phyloP scores from a whole-genome alignment of 352 stramenopile species.

The Bremia lactucae region DNA sequence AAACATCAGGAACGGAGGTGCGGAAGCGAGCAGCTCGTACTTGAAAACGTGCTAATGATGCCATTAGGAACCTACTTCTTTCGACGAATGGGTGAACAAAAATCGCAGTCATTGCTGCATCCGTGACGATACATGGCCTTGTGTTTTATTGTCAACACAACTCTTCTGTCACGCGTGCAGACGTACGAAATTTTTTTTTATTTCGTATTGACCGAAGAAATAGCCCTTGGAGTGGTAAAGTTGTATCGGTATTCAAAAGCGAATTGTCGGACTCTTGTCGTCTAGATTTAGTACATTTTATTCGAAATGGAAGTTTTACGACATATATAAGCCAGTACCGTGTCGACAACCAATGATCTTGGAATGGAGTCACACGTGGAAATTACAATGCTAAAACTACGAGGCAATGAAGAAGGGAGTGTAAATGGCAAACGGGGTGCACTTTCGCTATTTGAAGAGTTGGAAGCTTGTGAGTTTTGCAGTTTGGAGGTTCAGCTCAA shows the following conservation, averaged over 20 bases:
- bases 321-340: slow-evolving; percentile 8
- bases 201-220: slow-evolving; percentile 26
- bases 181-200: slow-evolving; percentile 34
- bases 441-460: slow-evolving; percentile 52
- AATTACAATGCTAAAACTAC: slow-evolving; percentile 1
- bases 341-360: slow-evolving; percentile 18
- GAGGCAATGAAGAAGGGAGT: slow-evolving; percentile 9
- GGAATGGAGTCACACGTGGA: slow-evolving; percentile 14
- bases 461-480: slow-evolving; percentile 63
- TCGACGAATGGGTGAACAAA: slow-evolving; percentile 54
- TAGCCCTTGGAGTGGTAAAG: slow-evolving; percentile 42
- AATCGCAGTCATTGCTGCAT: slow-evolving; percentile 56
- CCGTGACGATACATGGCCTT: slow-evolving; percentile 48
- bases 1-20: slow-evolving; percentile 42
- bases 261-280: slow-evolving; percentile 15
- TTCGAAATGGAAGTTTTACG: slow-evolving; percentile 20
- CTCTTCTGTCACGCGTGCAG: slow-evolving; percentile 21
- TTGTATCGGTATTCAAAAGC: slow-evolving; percentile 41
- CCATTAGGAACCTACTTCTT: slow-evolving; percentile 80
- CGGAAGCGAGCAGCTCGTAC: slow-evolving; percentile 42
- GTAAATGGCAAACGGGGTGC: slow-evolving; percentile 14
- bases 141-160: slow-evolving; percentile 56
- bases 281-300: slow-evolving; percentile 16
- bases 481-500: slow-evolving; percentile 58
- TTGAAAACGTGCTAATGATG: slow-evolving; percentile 68